phyloP scores from a whole-genome alignment of 257 asterid species.

The Scutellaria minor region DNA sequence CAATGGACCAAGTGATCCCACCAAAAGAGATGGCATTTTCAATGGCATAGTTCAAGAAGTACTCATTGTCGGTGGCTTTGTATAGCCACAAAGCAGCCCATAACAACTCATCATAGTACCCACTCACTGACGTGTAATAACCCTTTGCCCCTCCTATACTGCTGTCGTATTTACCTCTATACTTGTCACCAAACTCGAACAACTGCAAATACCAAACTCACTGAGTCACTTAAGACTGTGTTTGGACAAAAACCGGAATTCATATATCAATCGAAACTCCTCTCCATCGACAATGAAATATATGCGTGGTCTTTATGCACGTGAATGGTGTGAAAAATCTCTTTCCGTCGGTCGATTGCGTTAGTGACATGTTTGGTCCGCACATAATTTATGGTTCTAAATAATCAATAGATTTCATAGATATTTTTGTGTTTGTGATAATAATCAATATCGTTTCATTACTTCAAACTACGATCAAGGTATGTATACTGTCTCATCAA shows the following conservation, averaged over 20 bases:
- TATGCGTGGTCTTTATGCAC: not conserved
- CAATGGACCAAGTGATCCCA: slow-evolving; percentile 86
- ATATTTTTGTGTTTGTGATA: not conserved
- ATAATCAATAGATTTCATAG: not conserved
- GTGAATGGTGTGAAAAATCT: not conserved
- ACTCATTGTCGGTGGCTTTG: slow-evolving; percentile 67
- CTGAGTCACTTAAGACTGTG: not conserved
- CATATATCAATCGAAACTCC: too few species aligned
- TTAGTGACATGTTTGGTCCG: not conserved
- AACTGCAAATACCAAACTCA: slow-evolving; percentile 47
- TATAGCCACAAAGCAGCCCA: slow-evolving; percentile 97
- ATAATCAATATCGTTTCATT: not conserved
- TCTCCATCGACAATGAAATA: not conserved
- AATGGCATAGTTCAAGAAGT: slow-evolving; percentile 62
- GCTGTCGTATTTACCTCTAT: slow-evolving; percentile 70
- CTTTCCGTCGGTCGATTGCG: not conserved
- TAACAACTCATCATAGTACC: slow-evolving; percentile 84
- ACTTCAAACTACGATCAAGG: not conserved
- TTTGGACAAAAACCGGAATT: not conserved
- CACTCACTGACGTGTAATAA: slow-evolving; percentile 86
- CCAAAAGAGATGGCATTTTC: slow-evolving; percentile 63
- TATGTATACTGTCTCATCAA: too few species aligned
- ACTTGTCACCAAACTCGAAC: slow-evolving; percentile 86
- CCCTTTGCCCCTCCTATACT: slow-evolving; percentile 77
- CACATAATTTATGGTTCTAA: too few species aligned